Evolutionary conservation across 1,139 yeast species (phyloP).

Genomic region (Saccharomycopsis hybrid): DNA sequence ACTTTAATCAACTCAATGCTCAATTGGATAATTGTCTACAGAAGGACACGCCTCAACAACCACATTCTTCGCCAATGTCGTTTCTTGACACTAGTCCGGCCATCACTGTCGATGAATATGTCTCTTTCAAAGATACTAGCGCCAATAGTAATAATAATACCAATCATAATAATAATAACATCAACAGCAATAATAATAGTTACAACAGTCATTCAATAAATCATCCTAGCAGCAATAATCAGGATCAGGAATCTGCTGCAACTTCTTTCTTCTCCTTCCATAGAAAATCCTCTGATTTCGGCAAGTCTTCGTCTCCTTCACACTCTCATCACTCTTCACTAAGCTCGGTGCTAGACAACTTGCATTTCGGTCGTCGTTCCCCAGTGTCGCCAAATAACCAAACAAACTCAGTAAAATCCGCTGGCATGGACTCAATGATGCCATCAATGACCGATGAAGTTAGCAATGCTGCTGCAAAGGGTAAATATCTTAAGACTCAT

Average conservation of each 20-base stretch:
- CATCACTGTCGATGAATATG: conserved; percentile 5
- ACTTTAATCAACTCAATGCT: background rate
- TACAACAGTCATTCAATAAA: background rate
- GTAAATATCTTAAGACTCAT: too few relatives aligned
- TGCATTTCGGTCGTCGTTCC: background rate
- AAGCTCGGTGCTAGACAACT: background rate
- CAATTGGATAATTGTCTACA: background rate
- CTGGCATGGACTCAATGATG: too few relatives aligned
- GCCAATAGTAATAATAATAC: background rate
- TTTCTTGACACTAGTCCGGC: background rate
- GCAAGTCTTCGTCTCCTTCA: conserved; percentile 1
- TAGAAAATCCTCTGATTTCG: conserved; percentile 9
- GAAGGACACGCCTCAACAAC: background rate
- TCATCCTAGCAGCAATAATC: background rate
- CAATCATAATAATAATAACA: background rate
- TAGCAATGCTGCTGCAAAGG: too few relatives aligned
- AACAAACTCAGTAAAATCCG: too few relatives aligned
- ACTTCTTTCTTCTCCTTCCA: conserved; percentile 7
- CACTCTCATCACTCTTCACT: conserved; percentile 7
- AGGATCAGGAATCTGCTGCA: conserved; percentile 3
- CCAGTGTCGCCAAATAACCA: background rate
- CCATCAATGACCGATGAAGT: too few relatives aligned
- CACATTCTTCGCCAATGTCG: background rate
- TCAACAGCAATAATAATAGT: background rate
- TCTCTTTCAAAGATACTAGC: background rate